Evolutionary conservation across 768 basidiomycete species (phyloP), one percentile per base, ranked within the genome.

Genomic region (Lanmaoa rubissima): DNA sequence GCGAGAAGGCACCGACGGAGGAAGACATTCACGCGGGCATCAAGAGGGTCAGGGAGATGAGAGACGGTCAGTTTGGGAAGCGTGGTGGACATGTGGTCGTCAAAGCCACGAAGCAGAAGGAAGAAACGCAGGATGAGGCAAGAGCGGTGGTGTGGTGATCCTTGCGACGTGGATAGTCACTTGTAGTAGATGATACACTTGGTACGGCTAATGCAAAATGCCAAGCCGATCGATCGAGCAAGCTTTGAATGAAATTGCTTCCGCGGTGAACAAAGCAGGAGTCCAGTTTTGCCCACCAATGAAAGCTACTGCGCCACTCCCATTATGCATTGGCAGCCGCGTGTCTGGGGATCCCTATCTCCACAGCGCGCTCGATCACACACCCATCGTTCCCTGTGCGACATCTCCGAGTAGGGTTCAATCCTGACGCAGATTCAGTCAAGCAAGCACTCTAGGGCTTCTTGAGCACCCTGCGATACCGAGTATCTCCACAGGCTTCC

Each of bases 1-100:
- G 82, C 5, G 68, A 75, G 66, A 42, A 64, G 53, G 68, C 81
- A 53, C 85, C 86, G 9, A 67, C 59, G 21, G 77, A 76, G 46
- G 59, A 60, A 52, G 66, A 79, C 74, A 66, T 76, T 64, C 61
- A 68, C 57, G 60, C 58, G 42, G 66, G 64, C 34, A 62, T 70
- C 40, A 57, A 57, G 55, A 45, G 59, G 32, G 65, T 73, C 39
- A 58, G 58, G 57, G 69, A 57, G 57, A 72, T 72, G 70, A 53
- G 70, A 48, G 64, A 70, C 24, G 32, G 54, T 24, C 68, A 19
- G 38, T 59, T 62, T 39, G 66, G 69, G 35, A 56, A 43, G 44
- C 51, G 40, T 26, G 59, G 63, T n/a, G 54, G 49, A 6, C 59
- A 52, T 42, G 17, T 38, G 24, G 19, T 48, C 6, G 38, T 48